Conservation (phyloP, 2,329 filamentous ascomycete species). For the Diatrype stigma region DNA sequence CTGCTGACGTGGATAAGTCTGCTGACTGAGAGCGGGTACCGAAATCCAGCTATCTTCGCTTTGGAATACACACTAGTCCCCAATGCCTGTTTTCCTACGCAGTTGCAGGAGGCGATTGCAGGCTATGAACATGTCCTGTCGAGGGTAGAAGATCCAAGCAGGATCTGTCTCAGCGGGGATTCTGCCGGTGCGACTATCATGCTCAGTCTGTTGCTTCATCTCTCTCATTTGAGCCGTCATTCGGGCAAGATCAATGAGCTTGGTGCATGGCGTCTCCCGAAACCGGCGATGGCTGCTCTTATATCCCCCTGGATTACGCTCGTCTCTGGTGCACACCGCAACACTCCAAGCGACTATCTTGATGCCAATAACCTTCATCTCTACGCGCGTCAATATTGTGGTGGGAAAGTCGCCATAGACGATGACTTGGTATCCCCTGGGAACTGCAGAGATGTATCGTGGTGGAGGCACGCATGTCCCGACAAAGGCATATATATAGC, state of each 20-base stretch:
- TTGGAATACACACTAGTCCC: conserved; percentile 79
- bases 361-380: conserved; percentile 60
- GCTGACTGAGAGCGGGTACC: conserved; percentile 60
- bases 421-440: conserved; percentile 67
- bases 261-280: conserved; percentile 27
- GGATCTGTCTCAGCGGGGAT: conserved; percentile 70
- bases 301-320: conserved; percentile 81
- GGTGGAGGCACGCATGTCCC: conserved; percentile 67
- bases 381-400: conserved; percentile 68
- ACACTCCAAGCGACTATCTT: conserved; percentile 73
- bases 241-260: conserved; percentile 25
- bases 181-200: conserved; percentile 74
- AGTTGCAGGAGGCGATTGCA: conserved; percentile 64
- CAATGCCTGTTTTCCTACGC: conserved; percentile 67
- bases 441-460: conserved; percentile 57
- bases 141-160: conserved; percentile 52
- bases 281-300: conserved; percentile 57
- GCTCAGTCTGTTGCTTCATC: conserved; percentile 66
- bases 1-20: conserved; percentile 67
- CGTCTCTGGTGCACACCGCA: conserved; percentile 60
- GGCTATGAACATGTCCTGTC: conserved; percentile 69
- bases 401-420: conserved; percentile 39
- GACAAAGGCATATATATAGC: conserved; percentile 63
- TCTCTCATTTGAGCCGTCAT: conserved; percentile 44
- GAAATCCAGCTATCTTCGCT: conserved; percentile 73